Evolutionary conservation across 192 early-diverging fungal species (phyloP), one percentile per base, ranked within the genome.

Genomic region (Rhizophagus clarus): DNA sequence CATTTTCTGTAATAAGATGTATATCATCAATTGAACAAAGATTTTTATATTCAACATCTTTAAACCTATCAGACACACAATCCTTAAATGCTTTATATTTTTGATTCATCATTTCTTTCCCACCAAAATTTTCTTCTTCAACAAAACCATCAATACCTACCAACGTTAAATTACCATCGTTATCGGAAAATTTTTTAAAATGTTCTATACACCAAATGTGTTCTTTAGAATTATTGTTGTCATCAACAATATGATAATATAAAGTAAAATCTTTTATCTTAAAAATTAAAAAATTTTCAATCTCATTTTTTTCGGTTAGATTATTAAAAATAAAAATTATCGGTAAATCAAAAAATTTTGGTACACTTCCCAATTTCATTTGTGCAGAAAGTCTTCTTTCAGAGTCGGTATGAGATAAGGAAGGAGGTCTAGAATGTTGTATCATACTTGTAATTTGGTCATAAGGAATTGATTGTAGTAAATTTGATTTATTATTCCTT

Each of bases 261-360:
- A 72, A 4, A 24, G 11, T 9, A 37, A 34, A 42, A 22, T 72
- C 15, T 34, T 29, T 15, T 11, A 72, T 47, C 24, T 72, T 29
- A 10, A 72, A 47, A 47, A 72, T 2, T 24, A 72, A 45, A 72
- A 26, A 72, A 31, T 34, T 15, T 2, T 26, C 10, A 72, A 24
- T 14, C 7, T 72, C 42, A 72, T 72, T 37, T n/a, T 72, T 37
- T 31, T 22, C 15, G 0, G 42, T 24, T 72, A 37, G 22, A 72
- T 72, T 37, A 11, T 72, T 22, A 72, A 72, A 72, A 24, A 72
- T 9, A 72, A 72, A 72, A 34, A 72, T 4, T 37, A 34, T 15
- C 28, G 32, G 70, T 22, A 37, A 45, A 47, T 37, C 42, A 45
- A 34, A 15, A 47, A 34, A 47, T 72, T 72, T 47, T 11, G 15